Evolutionary conservation across 2,329 filamentous ascomycete species (phyloP), one percentile per base, ranked within the genome.

Genomic region (Epichloe glyceriae): DNA sequence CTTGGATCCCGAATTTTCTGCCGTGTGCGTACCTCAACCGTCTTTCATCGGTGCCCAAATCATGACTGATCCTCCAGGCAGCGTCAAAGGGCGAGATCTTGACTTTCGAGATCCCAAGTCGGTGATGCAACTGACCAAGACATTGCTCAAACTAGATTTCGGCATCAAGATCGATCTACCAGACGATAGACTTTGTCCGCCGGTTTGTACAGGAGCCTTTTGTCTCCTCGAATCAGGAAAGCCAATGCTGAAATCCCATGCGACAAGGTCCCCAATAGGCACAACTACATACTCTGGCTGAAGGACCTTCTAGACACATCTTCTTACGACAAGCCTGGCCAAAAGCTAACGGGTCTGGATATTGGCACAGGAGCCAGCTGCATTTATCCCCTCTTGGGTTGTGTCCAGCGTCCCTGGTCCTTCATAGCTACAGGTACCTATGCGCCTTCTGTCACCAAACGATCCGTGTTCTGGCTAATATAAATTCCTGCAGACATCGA

Each of bases 231-330:
- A 34, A 10, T 22, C 17, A n/a, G 47, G 20, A 33, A 22, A 17
- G 22, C 7, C 20, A 10, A 8, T 11, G 15, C 30, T 22, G 35
- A 44, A 26, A 20, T n/a, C 49, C 22, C 47, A 4, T 38, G 14
- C 14, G 7, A n/a, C 22, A 54, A 78, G 76, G 73, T 80, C 2
- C 74, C 76, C 0, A 79, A 79, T 54, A 81, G 89, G 47, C 83
- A 94, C 65, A 93, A 91, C 61, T 98, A 98, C 64, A 80, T 97
- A 19, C 71, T 90, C 8, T 97, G 90, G 89, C 71, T 97, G 1
- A 88, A 95, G 60, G 74, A 77, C 3, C 76, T 98, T 0, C 63
- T 97, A 6, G 88, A 95, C 60, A 83, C 80, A 1, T 85, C 83
- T 0, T 71, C 70, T 0, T 83, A 80, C 56, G 67, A 75, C 2